A percentile compares a stretch with the other conserved stretches of the same genome.
Conservation (phyloP, 371 early-diverging fungal genomes). For the Apophysomyces ossiformis region DNA sequence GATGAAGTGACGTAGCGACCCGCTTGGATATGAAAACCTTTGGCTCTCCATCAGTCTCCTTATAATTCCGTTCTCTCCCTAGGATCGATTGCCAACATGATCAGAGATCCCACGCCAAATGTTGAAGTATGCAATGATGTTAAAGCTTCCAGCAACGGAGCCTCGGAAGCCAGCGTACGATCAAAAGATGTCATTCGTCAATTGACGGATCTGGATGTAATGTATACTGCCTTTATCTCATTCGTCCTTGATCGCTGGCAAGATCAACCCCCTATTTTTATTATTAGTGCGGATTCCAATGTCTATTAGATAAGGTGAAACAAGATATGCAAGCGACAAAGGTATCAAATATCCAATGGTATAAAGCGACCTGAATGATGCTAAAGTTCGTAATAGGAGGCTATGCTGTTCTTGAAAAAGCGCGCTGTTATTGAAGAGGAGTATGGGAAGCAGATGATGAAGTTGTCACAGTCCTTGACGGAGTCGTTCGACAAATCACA, state of each 20-base stretch:
- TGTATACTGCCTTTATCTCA: background rate
- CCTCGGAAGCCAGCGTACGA: background rate
- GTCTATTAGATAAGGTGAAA: slow-evolving; percentile 42
- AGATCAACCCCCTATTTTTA: slow-evolving; percentile 5
- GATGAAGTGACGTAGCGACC: too few relatives aligned
- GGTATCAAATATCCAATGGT: slow-evolving; percentile 16
- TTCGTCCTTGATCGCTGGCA: background rate
- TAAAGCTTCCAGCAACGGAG: background rate
- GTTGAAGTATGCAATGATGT: background rate
- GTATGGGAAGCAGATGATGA: slow-evolving; percentile 59
- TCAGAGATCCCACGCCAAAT: background rate
- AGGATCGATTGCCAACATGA: slow-evolving; percentile 3
- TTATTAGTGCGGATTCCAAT: slow-evolving; percentile 33
- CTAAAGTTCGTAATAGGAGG: slow-evolving; percentile 40
- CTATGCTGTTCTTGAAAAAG: slow-evolving; percentile 57
- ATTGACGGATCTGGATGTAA: slow-evolving; percentile 28
- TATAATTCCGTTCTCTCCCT: slow-evolving; percentile 1
- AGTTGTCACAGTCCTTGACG: slow-evolving; percentile 47
- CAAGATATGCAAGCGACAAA: slow-evolving; percentile 39
- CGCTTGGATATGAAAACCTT: too few relatives aligned
- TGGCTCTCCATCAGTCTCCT: background rate
- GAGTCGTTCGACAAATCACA: slow-evolving; percentile 54
- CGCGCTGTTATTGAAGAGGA: slow-evolving; percentile 67
- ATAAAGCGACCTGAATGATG: background rate
- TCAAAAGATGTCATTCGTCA: slow-evolving; percentile 21